Percentiles rank a stretch among this genome's conserved stretches.
phyloP scores from a whole-genome alignment of 345 rosid genomes.

The rapeseed (Brassica napus) region DNA sequence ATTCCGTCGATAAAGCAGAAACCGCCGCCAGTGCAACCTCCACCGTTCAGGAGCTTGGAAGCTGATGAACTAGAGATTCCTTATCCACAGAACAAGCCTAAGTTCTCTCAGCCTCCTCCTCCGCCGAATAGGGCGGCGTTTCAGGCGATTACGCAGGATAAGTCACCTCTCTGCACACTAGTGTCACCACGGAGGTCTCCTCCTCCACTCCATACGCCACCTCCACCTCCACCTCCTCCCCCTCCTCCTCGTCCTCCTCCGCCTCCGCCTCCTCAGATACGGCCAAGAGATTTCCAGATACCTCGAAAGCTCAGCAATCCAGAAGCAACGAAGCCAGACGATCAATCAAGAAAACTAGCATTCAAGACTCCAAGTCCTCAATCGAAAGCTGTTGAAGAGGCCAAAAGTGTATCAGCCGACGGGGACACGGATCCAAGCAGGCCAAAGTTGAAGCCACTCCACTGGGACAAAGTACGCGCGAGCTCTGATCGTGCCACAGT shows the following conservation, averaged over 20 bases:
- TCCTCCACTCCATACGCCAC: conserved; percentile 55
- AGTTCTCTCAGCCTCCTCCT: conserved; percentile 78
- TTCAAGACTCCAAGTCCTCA: conserved; percentile 53
- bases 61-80: conserved; percentile 27
- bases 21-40: conserved; percentile 25
- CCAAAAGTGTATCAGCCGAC: conserved; percentile 20
- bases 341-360: conserved; percentile 38
- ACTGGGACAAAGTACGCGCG: conserved; percentile 99
- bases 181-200: conserved; percentile 51
- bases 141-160: conserved; percentile 53
- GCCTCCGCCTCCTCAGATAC: conserved; percentile 41
- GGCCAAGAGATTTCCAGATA: conserved; percentile 34
- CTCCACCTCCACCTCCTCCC: conserved; percentile 38
- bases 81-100: conserved; percentile 54
- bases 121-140: conserved; percentile 88
- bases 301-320: conserved; percentile 18
- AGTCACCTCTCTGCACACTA: conserved; percentile 41
- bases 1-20: conserved; percentile 69
- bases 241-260: conserved; percentile 43
- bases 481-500: conserved; percentile 97
- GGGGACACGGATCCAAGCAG: conserved; percentile 72
- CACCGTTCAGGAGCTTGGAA: conserved; percentile 5
- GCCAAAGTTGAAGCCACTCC: conserved; percentile 88
- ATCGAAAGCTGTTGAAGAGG: conserved; percentile 45
- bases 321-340: conserved; percentile 39